Base-by-base conservation (phyloP, 495 filamentous ascomycete species). In the Lasiosphaeria miniovina region DNA sequence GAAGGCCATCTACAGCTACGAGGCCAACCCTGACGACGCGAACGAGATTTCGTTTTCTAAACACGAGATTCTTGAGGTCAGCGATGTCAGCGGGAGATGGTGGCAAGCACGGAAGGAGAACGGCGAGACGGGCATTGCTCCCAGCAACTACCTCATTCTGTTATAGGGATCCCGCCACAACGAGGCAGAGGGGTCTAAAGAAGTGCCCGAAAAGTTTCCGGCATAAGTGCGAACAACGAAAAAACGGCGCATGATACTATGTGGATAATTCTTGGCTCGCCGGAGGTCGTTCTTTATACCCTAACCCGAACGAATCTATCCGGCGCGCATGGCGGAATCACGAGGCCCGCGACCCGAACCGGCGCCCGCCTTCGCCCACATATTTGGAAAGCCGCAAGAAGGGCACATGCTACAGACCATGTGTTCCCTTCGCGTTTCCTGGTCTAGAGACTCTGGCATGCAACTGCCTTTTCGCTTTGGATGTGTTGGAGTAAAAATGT, bases 21-120 rank as follows among this genome's bases (percentile, higher is more conserved):
- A 98, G 69, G 94, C 94, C 56, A 98, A 98, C 70, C 94, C 94
- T 3, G 93, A 98, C 65, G 73, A 98, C 67, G 91, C 91, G 49
- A 98, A 98, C 72, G 94, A 98, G 74, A 98, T 98, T 61, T 93
- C 89, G 63, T 98, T 98, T 81, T 81, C 85, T 50, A 98, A 98
- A 75, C 90, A 98, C 65, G 94, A 98, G 74, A 90, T 97, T 57
- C 80, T 98, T 48, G 93, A 98, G 72, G 93, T 98, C 57, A 96
- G 90, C 49, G 94, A 98, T 66, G 95, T 98, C 57, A 96, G 91
- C 67, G 94, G 94, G 35, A 77, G 94, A 75, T 98, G 94, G 94
- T 98, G 94, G 94, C 94, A 98, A 77, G 94, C 94, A 62, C 86
- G 90, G 77, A 97, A 98, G 77, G 84, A 91, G 71, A 96, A 75